Conservation (phyloP, 176 grass and related monocot species). For the Tuctoria greenei region DNA sequence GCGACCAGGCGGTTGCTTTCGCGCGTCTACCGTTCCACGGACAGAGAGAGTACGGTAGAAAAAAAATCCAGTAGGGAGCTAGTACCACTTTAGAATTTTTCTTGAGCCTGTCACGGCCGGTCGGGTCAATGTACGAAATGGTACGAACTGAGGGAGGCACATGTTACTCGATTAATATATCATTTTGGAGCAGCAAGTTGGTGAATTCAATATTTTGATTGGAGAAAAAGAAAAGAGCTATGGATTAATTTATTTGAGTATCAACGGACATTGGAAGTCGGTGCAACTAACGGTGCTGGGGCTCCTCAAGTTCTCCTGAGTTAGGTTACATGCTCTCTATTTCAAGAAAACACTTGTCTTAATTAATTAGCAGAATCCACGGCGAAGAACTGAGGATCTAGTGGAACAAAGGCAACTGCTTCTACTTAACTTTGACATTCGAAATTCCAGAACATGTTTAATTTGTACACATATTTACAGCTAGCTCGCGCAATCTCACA, state of each 20-base stretch:
- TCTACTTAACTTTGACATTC: neutral
- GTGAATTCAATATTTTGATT: neutral
- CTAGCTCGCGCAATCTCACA: neutral
- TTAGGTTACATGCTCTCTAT: too few relatives aligned
- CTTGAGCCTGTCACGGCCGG: neutral
- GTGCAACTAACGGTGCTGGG: too few relatives aligned
- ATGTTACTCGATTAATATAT: neutral
- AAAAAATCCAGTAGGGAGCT: too few relatives aligned
- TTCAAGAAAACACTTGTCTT: too few relatives aligned
- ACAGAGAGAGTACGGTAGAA: too few relatives aligned
- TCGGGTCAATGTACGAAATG: conserved; percentile 14
- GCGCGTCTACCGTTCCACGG: too few relatives aligned
- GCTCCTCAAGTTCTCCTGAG: too few relatives aligned
- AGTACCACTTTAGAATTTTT: neutral
- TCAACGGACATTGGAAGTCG: neutral
- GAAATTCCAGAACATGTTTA: neutral
- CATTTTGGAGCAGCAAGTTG: neutral
- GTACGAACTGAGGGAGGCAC: conserved; percentile 28
- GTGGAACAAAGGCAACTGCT: neutral
- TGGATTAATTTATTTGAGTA: neutral
- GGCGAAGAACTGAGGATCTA: neutral
- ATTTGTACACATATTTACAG: neutral
- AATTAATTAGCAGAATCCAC: neutral
- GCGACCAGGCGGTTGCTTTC: too few relatives aligned
- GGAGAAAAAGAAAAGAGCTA: neutral